Percentiles rank a stretch among this genome's conserved stretches.
These are phyloP conservation scores for Euphorbia schlechtendalii DNA, from an alignment of 441 rosid genomes.

Conservation along the genomic window DNA sequence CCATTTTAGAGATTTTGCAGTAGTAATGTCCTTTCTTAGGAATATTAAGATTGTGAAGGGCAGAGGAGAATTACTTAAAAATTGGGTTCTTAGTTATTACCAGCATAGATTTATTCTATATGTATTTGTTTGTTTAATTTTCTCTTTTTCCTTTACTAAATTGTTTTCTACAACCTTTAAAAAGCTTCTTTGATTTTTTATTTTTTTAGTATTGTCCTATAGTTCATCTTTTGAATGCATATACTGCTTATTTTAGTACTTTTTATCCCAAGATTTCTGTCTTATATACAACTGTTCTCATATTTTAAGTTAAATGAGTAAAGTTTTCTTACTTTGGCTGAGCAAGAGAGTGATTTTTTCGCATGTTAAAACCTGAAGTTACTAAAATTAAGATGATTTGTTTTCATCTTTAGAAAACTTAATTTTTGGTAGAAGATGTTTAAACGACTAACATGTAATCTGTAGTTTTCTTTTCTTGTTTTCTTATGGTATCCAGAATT, in stretches of 20 bases:
- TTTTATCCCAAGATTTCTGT: not conserved
- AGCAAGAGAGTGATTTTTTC: too few relatives aligned
- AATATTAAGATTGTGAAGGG: too few relatives aligned
- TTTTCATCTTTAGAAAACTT: not conserved
- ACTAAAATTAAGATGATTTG: too few relatives aligned
- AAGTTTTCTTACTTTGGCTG: too few relatives aligned
- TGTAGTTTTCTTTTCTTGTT: not conserved
- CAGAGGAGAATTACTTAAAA: not conserved
- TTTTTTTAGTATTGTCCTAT: not conserved
- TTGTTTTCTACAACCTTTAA: not conserved
- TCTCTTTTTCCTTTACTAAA: not conserved
- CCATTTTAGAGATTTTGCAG: too few relatives aligned
- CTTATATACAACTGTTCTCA: too few relatives aligned
- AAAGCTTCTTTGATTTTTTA: not conserved
- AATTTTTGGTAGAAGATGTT: not conserved
- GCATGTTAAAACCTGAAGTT: too few relatives aligned
- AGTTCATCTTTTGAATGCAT: not conserved
- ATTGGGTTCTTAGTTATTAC: not conserved
- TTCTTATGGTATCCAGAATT: not conserved
- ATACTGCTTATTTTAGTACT: not conserved
- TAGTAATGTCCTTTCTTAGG: too few relatives aligned
- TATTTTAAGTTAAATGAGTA: too few relatives aligned
- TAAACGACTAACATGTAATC: not conserved
- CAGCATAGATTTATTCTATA: not conserved
- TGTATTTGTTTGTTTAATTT: not conserved